Percentiles rank a stretch among this genome's conserved stretches.
phyloP scores from a whole-genome alignment of 768 basidiomycete species.

The Suillus plorans region DNA sequence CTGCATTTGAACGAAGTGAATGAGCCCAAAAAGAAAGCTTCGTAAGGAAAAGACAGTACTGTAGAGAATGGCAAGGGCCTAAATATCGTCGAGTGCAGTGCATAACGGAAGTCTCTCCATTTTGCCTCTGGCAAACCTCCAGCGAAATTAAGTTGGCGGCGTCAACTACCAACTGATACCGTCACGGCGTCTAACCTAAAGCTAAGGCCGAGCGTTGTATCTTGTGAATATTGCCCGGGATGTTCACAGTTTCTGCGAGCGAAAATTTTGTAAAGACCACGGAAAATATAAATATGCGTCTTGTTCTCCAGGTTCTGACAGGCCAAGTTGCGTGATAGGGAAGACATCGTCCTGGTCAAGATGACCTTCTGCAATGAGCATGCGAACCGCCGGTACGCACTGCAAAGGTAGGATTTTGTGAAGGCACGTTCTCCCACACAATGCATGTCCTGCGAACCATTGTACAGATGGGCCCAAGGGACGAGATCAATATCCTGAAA shows the following conservation, averaged over 20 bases:
- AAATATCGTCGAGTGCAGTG: neutral
- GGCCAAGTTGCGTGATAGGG: neutral
- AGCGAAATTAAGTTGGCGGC: neutral
- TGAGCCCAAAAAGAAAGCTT: no score
- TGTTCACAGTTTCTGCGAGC: neutral
- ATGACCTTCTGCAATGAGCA: neutral
- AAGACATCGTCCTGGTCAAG: neutral
- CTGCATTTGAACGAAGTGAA: neutral
- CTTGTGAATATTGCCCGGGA: neutral
- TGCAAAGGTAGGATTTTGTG: neutral
- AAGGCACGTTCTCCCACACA: neutral
- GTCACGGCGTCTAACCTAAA: no score
- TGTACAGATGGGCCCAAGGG: neutral
- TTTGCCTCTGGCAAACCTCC: no score
- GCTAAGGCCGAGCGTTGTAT: neutral
- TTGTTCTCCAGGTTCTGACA: neutral
- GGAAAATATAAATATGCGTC: no score
- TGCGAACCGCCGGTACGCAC: neutral
- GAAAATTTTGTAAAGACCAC: neutral
- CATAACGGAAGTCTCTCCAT: neutral
- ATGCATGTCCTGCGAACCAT: neutral
- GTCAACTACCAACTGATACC: neutral
- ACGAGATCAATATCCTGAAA: neutral
- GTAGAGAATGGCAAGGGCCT: neutral
- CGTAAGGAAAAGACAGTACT: neutral